Evolutionary conservation across 2,329 filamentous ascomycete species (phyloP).

Genomic region (Fusarium verticillioides): DNA sequence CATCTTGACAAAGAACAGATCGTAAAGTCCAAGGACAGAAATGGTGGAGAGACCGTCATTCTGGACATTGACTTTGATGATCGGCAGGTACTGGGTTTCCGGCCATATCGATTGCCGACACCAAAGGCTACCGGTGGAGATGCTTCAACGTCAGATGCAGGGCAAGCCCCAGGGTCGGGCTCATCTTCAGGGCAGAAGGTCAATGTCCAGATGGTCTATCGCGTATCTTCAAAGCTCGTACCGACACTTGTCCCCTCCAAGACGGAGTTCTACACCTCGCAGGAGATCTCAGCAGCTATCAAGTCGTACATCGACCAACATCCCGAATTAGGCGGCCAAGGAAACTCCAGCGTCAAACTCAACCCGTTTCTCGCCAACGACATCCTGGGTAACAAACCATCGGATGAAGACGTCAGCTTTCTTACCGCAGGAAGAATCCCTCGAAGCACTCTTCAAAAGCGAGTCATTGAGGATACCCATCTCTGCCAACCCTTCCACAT

Average conservation of each 20-base stretch:
- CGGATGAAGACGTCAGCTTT: conserved; percentile 29
- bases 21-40: conserved; percentile 34
- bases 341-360: conserved; percentile 31
- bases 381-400: conserved; percentile 29
- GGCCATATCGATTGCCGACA: conserved; percentile 32
- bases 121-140: conserved; percentile 1
- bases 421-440: conserved; percentile 35
- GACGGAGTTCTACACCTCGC: conserved; percentile 33
- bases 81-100: conserved; percentile 20
- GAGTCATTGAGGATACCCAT: conserved; percentile 30
- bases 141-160: neutral
- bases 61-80: conserved; percentile 38
- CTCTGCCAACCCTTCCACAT: conserved; percentile 38
- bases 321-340: conserved; percentile 33
- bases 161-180: conserved; percentile 1
- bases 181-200: conserved; percentile 20
- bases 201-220: conserved; percentile 33
- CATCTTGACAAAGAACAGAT: conserved; percentile 28
- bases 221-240: conserved; percentile 30
- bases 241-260: conserved; percentile 38
- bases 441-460: conserved; percentile 33
- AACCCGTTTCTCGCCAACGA: conserved; percentile 37
- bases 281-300: conserved; percentile 33
- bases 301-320: conserved; percentile 38
- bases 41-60: conserved; percentile 40